Percentiles rank a stretch among this genome's conserved stretches.
These are phyloP conservation scores for Hypoxylon crocopeplum DNA, from an alignment of 495 filamentous ascomycete species.

Conservation along the genomic window DNA sequence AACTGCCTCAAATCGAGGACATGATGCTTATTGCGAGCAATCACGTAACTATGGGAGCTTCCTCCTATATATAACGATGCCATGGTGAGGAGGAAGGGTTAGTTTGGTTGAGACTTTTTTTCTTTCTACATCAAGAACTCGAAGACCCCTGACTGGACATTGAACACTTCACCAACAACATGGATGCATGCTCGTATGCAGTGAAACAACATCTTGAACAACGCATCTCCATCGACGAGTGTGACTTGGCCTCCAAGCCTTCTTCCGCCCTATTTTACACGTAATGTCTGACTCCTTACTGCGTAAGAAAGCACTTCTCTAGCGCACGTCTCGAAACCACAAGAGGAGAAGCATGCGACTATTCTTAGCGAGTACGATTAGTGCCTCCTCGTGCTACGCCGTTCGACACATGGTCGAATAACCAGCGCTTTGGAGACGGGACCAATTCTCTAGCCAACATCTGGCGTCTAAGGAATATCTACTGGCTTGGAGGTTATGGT, in stretches of 20 bases:
- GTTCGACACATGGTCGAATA: slow-evolving; percentile 20
- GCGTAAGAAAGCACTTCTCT: slow-evolving; percentile 4
- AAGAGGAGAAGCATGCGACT: slow-evolving; percentile 25
- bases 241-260: background rate
- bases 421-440: slow-evolving; percentile 15
- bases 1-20: too few species aligned
- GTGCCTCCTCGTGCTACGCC: slow-evolving; percentile 27
- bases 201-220: slow-evolving; percentile 39
- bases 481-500: slow-evolving; percentile 28
- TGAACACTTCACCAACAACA: slow-evolving; percentile 25
- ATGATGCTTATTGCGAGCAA: background rate
- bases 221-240: slow-evolving; percentile 21
- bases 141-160: background rate
- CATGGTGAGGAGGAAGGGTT: background rate
- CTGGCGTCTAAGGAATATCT: slow-evolving; percentile 6
- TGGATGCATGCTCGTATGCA: slow-evolving; percentile 24
- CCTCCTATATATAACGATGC: too few species aligned
- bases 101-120: background rate
- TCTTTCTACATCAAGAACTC: slow-evolving; percentile 4
- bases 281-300: slow-evolving; percentile 13
- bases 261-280: slow-evolving; percentile 6
- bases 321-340: slow-evolving; percentile 19
- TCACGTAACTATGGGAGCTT: too few species aligned
- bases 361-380: slow-evolving; percentile 28
- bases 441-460: slow-evolving; percentile 24